A percentile compares a stretch with the other conserved stretches of the same genome.
These are phyloP conservation scores for Vigna unguiculata DNA, from an alignment of 306 rosid species.

Conservation along the genomic window DNA sequence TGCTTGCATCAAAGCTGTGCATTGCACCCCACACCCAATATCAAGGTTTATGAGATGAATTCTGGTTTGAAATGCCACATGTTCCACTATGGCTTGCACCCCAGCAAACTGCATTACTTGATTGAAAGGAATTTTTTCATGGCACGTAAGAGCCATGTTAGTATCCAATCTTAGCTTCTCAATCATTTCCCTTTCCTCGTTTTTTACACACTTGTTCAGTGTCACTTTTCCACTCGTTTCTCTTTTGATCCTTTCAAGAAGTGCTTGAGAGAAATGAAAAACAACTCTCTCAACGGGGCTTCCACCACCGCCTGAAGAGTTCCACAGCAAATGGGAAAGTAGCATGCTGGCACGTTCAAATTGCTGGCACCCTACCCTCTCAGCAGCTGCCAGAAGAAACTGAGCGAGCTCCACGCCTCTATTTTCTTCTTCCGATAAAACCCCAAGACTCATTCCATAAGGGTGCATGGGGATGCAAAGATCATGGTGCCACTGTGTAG, in stretches of 20 bases:
- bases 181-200: neutral
- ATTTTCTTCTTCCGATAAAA: conserved; percentile 57
- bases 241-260: conserved; percentile 56
- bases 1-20: conserved; percentile 66
- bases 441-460: conserved; percentile 48
- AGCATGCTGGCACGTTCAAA: conserved; percentile 58
- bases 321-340: conserved; percentile 53
- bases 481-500: conserved; percentile 46
- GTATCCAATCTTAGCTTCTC: conserved; percentile 31
- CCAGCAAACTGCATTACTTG: conserved; percentile 54
- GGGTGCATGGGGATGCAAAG: conserved; percentile 51
- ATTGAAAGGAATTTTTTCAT: conserved; percentile 57
- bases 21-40: conserved; percentile 62
- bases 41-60: conserved; percentile 65
- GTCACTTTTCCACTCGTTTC: conserved; percentile 51
- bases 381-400: conserved; percentile 64
- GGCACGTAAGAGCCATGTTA: neutral
- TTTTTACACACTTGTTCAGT: conserved; percentile 1
- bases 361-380: conserved; percentile 61
- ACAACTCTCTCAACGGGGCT: conserved; percentile 58
- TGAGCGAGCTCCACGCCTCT: conserved; percentile 71
- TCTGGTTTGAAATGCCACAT: conserved; percentile 47
- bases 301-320: conserved; percentile 40
- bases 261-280: conserved; percentile 56
- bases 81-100: conserved; percentile 63